These are phyloP conservation scores for Cladorrhinum samala DNA, from an alignment of 495 filamentous ascomycete genomes.

Conservation along the genomic window DNA sequence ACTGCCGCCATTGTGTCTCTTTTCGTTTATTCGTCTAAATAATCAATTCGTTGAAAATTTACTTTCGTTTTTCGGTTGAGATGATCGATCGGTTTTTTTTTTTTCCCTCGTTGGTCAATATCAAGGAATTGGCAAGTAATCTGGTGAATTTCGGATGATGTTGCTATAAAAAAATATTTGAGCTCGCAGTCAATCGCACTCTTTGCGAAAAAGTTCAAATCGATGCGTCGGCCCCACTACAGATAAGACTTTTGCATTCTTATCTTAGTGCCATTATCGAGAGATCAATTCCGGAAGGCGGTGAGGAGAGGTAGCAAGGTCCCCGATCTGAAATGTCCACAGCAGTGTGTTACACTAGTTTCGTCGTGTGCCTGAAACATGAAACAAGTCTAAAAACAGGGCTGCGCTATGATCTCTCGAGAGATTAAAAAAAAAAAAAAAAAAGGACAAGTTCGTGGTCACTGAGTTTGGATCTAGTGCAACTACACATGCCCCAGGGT, in stretches of 20 bases:
- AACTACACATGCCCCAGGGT: too few relatives aligned
- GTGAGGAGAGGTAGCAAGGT: constrained; percentile 6
- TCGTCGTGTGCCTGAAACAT: background rate
- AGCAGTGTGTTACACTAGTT: too few relatives aligned
- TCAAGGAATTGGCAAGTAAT: too few relatives aligned
- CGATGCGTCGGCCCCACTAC: background rate
- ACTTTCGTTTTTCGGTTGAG: too few relatives aligned
- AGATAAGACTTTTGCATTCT: constrained; percentile 5
- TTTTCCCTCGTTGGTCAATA: too few relatives aligned
- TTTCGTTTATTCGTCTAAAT: background rate
- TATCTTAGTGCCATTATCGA: constrained; percentile 6
- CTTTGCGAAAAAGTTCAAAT: constrained; percentile 1
- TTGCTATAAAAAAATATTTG: too few relatives aligned
- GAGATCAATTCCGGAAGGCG: constrained; percentile 7
- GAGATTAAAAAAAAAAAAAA: background rate
- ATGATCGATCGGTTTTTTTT: too few relatives aligned
- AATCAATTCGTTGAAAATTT: too few relatives aligned
- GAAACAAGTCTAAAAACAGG: constrained; percentile 6
- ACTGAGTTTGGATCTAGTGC: too few relatives aligned
- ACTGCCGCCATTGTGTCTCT: constrained; percentile 77
- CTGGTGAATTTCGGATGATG: too few relatives aligned
- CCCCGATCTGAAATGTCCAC: too few relatives aligned
- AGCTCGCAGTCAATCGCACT: background rate
- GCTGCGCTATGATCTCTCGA: background rate
- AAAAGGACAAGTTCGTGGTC: background rate